Evolutionary conservation across 1,139 yeast species (phyloP), one percentile per base, ranked within the genome.

Genomic region (Pichia sp.): DNA sequence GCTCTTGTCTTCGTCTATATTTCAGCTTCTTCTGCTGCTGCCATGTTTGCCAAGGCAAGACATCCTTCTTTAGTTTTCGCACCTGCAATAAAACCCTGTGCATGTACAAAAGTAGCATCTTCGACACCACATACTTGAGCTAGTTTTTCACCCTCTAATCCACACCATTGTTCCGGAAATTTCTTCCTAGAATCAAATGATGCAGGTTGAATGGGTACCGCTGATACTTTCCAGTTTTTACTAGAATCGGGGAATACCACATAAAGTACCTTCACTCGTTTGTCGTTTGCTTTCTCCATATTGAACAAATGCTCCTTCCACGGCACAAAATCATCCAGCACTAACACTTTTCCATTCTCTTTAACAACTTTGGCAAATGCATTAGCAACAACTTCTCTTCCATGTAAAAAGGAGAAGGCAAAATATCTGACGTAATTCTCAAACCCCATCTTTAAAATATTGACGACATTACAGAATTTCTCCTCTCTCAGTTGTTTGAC

Each of bases 71-170:
- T 63, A 22, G 91, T 69, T 55, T 75, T 69, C 44, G 91, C 86
- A 34, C 98, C 98, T 25, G 97, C 97, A 56, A 88, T 91, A 61
- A 91, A 91, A 1, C 98, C 97, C 32, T 94, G 82, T 29, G 96
- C 95, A 53, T 91, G 98, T 36, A 91, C 77, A 57, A 91, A 91
- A 25, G 86, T 74, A 53, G 94, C 82, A 5, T 85, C 95, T 14
- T 74, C 76, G 37, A 91, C 72, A 13, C 93, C 94, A 29, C 84
- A 66, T 48, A 71, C 63, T 47, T 76, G 66, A 42, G 80, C 73
- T 51, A 91, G 70, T 34, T 69, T 81, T 18, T 80, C 86, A 55
- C 88, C 97, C 53, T 96, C 74, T 37, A 87, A 65, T 20, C 98
- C 98, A 64, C 97, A 74, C 86, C 94, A 83, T 26, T 74, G 69